Evolutionary conservation across 2,329 filamentous ascomycete species (phyloP).

Genomic region (Hypoxylon sp.): DNA sequence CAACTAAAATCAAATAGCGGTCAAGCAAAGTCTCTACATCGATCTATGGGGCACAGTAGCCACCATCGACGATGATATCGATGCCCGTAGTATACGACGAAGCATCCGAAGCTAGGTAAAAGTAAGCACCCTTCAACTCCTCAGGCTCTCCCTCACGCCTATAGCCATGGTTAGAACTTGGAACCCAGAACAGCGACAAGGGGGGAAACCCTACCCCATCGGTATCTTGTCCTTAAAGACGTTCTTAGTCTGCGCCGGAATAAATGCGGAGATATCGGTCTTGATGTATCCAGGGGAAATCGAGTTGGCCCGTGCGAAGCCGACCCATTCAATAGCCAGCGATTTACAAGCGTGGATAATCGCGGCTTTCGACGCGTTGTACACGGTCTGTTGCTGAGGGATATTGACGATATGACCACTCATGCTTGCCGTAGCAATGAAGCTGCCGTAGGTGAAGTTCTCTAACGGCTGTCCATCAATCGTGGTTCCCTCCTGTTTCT

Average conservation of each 20-base stretch:
- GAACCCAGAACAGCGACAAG: neutral
- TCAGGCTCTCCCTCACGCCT: slow-evolving; percentile 77
- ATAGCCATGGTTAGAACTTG: slow-evolving; percentile 10
- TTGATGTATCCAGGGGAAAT: slow-evolving; percentile 82
- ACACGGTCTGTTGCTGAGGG: slow-evolving; percentile 79
- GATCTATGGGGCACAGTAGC: slow-evolving; percentile 69
- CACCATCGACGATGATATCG: slow-evolving; percentile 82
- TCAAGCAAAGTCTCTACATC: neutral
- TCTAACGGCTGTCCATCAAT: slow-evolving; percentile 72
- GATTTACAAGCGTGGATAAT: slow-evolving; percentile 73
- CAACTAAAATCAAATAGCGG: neutral
- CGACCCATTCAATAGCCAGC: slow-evolving; percentile 81
- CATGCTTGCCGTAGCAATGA: slow-evolving; percentile 84
- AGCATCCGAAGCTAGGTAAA: slow-evolving; percentile 86
- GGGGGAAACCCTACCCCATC: slow-evolving; percentile 70
- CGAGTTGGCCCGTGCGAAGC: slow-evolving; percentile 79
- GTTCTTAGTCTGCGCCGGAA: slow-evolving; percentile 74
- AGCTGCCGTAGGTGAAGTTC: slow-evolving; percentile 74
- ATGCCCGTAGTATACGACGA: slow-evolving; percentile 84
- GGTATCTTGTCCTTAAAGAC: slow-evolving; percentile 84
- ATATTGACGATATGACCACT: slow-evolving; percentile 83
- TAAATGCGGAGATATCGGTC: slow-evolving; percentile 78
- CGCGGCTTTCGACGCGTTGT: slow-evolving; percentile 80
- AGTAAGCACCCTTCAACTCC: slow-evolving; percentile 85
- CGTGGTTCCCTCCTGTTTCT: slow-evolving; percentile 76